Base-by-base conservation (phyloP, 2,329 filamentous ascomycete genomes). In the Hymenotorrendiella dingleyae region DNA sequence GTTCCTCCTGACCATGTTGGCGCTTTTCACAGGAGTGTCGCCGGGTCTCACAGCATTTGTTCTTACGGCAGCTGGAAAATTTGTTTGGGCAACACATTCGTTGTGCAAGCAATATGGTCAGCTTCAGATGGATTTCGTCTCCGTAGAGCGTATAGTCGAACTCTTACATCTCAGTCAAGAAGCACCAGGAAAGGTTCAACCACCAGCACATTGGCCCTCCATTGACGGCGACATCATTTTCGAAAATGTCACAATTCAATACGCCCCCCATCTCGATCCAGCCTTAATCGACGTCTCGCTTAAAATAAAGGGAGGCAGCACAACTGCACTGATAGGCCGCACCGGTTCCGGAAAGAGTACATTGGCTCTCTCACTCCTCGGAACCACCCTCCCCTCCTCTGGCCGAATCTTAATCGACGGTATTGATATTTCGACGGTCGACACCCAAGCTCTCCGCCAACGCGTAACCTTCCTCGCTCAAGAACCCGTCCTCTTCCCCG, bases 91-190 rank as follows among this genome's bases (percentile, higher is more conserved):
- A 6, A 91, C 85, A 0, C 85, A 90, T 56, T 67, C 70, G 2
- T 73, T 94, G 0, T 95, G 89, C 63, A 79, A 80, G 47, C 76
- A 80, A 45, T 94, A 94, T 55, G 89, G 89, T 2, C 79, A 86
- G 57, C 72, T 95, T 1, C 88, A 95, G 60, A 89, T 95, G 76
- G 84, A 94, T 58, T 94, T 94, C 53, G 88, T 94, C 0, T 90
- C 85, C 0, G 86, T 95, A 0, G 89, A 95, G 64, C 78, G 89
- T 29, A 82, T 95, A 0, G 80, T 93, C 8, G 86, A 93, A 62
- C 73, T 95, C 0, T 71, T 93, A 1, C 77, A 86, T 45, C 74
- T 95, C 0, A 84, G 90, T 12, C 78, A 86, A 58, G 89, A 95
- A 60, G 68, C 78, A 0, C 71, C 68, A 0, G 88, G 87, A 1